Percentiles rank a stretch among this genome's conserved stretches.
Evolutionary conservation across 108 stramenopile species (phyloP).

Genomic region (Schizochytrium sp.): DNA sequence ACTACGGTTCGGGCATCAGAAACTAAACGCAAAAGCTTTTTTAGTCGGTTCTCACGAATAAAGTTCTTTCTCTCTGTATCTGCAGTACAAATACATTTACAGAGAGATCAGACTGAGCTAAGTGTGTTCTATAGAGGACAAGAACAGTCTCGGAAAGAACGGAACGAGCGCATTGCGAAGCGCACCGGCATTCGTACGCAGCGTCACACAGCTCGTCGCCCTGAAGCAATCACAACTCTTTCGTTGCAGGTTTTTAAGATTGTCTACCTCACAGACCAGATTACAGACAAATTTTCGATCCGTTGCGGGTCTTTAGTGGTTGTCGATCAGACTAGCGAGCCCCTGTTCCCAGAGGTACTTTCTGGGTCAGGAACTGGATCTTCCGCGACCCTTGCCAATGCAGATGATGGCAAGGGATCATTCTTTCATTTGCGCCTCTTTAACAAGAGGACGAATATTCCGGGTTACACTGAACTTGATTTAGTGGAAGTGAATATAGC

Average conservation of each 20-base stretch:
- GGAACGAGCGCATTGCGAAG: not conserved
- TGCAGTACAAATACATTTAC: not conserved
- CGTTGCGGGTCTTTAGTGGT: not conserved
- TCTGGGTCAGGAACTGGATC: not conserved
- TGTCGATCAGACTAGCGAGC: not conserved
- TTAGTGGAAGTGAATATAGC: not conserved
- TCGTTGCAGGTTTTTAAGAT: not conserved
- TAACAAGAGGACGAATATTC: not conserved
- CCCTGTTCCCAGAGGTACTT: slow-evolving; percentile 10
- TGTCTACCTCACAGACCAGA: not conserved
- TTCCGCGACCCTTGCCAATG: too few species aligned
- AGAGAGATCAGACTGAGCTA: slow-evolving; percentile 16
- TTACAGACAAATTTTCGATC: not conserved
- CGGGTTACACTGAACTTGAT: not conserved
- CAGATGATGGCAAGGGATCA: not conserved
- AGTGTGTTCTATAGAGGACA: slow-evolving; percentile 1
- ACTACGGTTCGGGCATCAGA: not conserved
- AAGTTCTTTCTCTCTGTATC: not conserved
- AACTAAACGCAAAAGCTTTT: not conserved
- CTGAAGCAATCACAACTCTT: not conserved
- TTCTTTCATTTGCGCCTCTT: not conserved
- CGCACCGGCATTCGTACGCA: not conserved
- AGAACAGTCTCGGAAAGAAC: not conserved
- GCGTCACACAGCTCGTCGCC: not conserved
- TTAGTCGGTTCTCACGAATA: not conserved